A percentile compares a stretch with the other conserved stretches of the same genome.
Conservation (phyloP, 208 protist species). For the Vickermania ingenoplastis region DNA sequence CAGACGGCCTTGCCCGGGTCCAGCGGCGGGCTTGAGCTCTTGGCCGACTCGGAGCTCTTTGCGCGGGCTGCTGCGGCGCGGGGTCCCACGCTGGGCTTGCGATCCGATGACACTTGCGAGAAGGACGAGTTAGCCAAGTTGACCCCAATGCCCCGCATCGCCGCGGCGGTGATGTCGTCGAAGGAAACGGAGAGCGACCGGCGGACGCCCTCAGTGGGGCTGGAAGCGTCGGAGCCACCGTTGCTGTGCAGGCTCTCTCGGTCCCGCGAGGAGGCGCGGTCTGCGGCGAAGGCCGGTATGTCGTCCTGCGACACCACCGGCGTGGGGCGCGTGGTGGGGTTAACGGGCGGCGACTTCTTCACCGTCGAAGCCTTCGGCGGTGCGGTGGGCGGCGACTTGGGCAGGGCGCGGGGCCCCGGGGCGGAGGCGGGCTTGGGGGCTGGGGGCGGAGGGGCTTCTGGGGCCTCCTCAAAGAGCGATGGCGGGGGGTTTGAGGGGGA, state of each 20-base stretch:
- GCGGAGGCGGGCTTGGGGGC: too few relatives aligned
- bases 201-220: not conserved
- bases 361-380: not conserved
- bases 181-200: not conserved
- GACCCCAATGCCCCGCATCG: not conserved
- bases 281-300: not conserved
- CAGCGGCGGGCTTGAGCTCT: not conserved
- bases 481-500: too few relatives aligned
- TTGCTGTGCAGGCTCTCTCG: not conserved
- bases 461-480: too few relatives aligned
- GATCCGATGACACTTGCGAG: not conserved
- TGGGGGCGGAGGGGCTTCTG: too few relatives aligned
- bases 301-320: not conserved
- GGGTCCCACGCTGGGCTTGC: not conserved
- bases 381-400: too few relatives aligned
- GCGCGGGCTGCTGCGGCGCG: not conserved
- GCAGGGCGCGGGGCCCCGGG: too few relatives aligned
- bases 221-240: not conserved
- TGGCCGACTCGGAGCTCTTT: not conserved
- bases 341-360: not conserved
- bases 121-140: not conserved
- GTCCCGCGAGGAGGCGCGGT: not conserved
- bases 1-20: slow-evolving; percentile 8
- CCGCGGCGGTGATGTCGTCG: not conserved
- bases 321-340: not conserved